Evolutionary conservation across 176 grass and related monocot genomes (phyloP).

Genomic region (Bolboschoenus planiculmis): DNA sequence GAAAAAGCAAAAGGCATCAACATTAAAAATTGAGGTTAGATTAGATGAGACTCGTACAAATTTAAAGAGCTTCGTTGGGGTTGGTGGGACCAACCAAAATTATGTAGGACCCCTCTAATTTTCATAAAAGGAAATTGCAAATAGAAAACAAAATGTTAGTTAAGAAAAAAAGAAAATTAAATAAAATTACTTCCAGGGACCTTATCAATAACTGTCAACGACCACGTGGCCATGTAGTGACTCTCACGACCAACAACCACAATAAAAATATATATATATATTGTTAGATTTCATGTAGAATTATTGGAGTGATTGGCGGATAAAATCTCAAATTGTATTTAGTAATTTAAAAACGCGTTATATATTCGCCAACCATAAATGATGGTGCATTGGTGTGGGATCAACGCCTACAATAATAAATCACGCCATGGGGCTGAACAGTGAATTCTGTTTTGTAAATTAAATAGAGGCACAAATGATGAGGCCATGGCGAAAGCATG

Average conservation of each 20-base stretch:
- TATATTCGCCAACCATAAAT: not conserved
- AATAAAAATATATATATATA: not conserved
- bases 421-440: not conserved
- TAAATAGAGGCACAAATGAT: slow-evolving; percentile 6
- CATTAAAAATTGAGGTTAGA: not conserved
- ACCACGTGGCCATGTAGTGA: slow-evolving; percentile 18
- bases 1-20: not conserved
- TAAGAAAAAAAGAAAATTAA: not conserved
- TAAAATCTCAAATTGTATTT: not conserved
- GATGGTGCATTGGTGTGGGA: not conserved
- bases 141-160: not conserved
- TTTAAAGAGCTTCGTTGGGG: not conserved
- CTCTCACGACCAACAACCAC: slow-evolving; percentile 1
- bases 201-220: slow-evolving; percentile 3
- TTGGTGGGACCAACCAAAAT: not conserved
- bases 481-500: not conserved
- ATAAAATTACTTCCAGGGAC: not conserved
- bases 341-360: no score
- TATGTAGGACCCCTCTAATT: not conserved
- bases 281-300: not conserved
- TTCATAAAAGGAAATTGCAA: not conserved
- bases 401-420: not conserved
- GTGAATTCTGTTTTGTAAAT: not conserved
- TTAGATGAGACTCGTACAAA: not conserved
- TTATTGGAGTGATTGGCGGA: not conserved